These are phyloP conservation scores for Rhizopogon vinicolor DNA, from an alignment of 768 basidiomycete species.

Conservation along the genomic window DNA sequence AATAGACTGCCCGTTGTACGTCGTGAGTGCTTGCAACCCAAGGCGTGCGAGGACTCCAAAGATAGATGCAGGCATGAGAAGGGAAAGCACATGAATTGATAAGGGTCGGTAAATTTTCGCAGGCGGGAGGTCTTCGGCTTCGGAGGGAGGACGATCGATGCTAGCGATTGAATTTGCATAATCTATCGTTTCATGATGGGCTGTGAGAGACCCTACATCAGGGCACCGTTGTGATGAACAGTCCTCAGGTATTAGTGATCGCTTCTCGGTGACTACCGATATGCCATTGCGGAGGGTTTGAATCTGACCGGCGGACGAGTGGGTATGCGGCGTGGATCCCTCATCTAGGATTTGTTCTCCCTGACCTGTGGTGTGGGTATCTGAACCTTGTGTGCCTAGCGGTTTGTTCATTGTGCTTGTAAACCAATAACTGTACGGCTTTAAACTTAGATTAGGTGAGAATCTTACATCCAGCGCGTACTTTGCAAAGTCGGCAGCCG, in stretches of 20 bases:
- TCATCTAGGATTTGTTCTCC: too few relatives aligned
- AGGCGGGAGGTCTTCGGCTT: constrained; percentile 25
- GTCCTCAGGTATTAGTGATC: neutral
- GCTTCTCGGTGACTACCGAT: neutral
- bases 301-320: neutral
- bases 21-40: constrained; percentile 69
- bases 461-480: neutral
- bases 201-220: constrained; percentile 30
- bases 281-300: too few relatives aligned
- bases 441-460: neutral
- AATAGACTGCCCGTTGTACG: constrained; percentile 69
- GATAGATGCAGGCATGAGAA: constrained; percentile 78
- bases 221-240: constrained; percentile 9
- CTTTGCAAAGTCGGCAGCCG: neutral
- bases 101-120: constrained; percentile 45
- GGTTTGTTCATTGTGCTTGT: neutral
- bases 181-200: constrained; percentile 26
- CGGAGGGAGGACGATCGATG: constrained; percentile 37
- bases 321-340: neutral
- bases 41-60: constrained; percentile 82
- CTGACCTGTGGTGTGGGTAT: neutral
- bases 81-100: constrained; percentile 58
- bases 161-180: constrained; percentile 36
- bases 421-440: neutral
- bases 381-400: neutral